Base-by-base conservation (phyloP, 2,329 filamentous ascomycete species). In the Epichloe festucae region DNA sequence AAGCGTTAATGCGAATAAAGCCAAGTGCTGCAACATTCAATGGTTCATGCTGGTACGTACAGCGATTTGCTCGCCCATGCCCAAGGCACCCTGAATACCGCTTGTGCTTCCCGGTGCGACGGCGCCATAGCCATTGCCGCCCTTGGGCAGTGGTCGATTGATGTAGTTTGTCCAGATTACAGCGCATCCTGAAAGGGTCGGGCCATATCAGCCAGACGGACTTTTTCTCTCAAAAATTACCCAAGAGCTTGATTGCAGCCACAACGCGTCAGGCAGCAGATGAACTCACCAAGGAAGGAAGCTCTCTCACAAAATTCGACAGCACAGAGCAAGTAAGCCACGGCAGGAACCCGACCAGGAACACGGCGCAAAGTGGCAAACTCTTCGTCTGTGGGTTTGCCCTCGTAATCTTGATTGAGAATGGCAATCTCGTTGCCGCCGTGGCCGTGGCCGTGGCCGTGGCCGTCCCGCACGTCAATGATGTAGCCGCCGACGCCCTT, bases 271-370 rank as follows among this genome's bases (percentile, higher is more conserved):
- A 27, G 27, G 10, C 27, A 27, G 7, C 27, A 27, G 27, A 27
- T 27, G 27, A 34, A 19, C 5, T 73, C 69, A 54, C 78, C 79
- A 59, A 80, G 81, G 67, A 77, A 82, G 0, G 77, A 81, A 3
- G 78, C 78, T 51, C 79, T 69, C 60, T 83, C 79, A 51, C 75
- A 76, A 54, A 82, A 77, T 56, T 82, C 79, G 41, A 81, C 77
- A 6, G 75, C 57, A 54, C 78, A 82, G 34, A 82, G 73, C 3
- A 76, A 59, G 57, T 78, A 83, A n/a, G 76, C 72, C 3, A 75
- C 67, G 12, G 65, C 52, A 1, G 79, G 77, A 2, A 82, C 68
- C 2, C 58, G 65, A 41, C 70, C 77, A n/a, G 76, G 66, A 7
- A 80, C 70, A 55, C 76, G 76, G 38, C 71, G 71, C 5, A 81